These are phyloP conservation scores for Curvularia verruculosa DNA, from an alignment of 2,329 filamentous ascomycete species.

Conservation along the genomic window DNA sequence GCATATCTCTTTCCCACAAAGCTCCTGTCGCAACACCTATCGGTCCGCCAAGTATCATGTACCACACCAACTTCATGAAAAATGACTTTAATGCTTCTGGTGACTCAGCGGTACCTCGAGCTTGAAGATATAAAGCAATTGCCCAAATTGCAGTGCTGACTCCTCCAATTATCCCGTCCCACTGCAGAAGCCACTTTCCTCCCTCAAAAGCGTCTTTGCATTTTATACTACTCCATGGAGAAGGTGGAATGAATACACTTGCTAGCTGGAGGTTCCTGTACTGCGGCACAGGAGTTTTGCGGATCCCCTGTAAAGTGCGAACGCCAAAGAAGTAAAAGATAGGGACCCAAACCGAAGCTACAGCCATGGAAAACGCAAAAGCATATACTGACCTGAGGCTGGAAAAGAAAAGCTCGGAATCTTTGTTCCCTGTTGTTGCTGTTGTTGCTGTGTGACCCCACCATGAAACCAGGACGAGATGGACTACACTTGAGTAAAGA, in stretches of 20 bases:
- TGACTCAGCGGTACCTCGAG: background rate
- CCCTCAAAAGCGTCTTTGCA: constrained; percentile 3
- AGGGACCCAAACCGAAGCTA: background rate
- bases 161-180: constrained; percentile 2
- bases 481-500: constrained; percentile 1
- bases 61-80: background rate
- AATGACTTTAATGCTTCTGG: background rate
- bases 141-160: constrained; percentile 1
- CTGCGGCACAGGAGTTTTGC: background rate
- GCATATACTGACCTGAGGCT: background rate
- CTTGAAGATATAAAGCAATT: background rate
- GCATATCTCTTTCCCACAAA: constrained; percentile 2
- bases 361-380: background rate
- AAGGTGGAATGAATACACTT: background rate
- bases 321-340: background rate
- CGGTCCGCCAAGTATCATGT: background rate
- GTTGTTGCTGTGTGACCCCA: background rate
- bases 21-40: constrained; percentile 2
- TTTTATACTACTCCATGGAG: background rate
- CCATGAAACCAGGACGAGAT: background rate
- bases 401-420: background rate
- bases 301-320: background rate
- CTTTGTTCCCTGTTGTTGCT: background rate
- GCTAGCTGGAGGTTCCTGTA: background rate
- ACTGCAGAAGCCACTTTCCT: constrained; percentile 5